Evolutionary conservation across 805 yeast genomes (phyloP), one percentile per base, ranked within the genome.

Genomic region (Zygosaccharomyces kombuchaensis): DNA sequence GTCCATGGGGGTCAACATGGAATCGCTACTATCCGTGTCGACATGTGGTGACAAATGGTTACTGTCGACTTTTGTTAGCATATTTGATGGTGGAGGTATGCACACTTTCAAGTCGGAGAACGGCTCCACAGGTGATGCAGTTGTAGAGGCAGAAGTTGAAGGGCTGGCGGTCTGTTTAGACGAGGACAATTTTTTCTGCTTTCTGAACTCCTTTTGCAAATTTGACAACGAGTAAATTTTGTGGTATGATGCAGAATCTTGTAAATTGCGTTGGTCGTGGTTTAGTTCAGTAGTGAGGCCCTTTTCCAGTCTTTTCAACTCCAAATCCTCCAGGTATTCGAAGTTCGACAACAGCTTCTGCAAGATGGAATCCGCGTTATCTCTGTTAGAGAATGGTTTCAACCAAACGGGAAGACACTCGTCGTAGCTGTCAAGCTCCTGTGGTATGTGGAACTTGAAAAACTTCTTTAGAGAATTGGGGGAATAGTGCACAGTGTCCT

Each of bases 241-340:
- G 36, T 54, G 56, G 27, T 57, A 52, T 36, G 58, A 51, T 4
- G 40, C 31, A n/a, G 57, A 54, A 16, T 48, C 40, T 36, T 52
- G 56, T 9, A 52, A 25, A n/a, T 26, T n/a, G 19, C 16, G 10
- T 39, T 34, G 12, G 19, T 38, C 39, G 27, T 34, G 31, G 31
- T 36, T 14, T 12, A 25, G 17, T 29, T 45, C 45, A 6, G 37
- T 43, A 17, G 51, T 50, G 13, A 64, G 39, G 36, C 66, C 59
- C 10, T 54, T 55, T 38, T 61, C 58, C 29, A 65, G 43, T 43
- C 69, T 51, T 43, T 55, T 43, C 32, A 54, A 52, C 47, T 65
- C 69, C 26, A 63, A 56, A 30, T 63, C 62, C 52, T 70, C 75
- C 43, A 67, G 47, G 21, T 48, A 48, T 51, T 69, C 72, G 46